Conservation (phyloP, 306 rosid species). For the Cicer judaicum region DNA sequence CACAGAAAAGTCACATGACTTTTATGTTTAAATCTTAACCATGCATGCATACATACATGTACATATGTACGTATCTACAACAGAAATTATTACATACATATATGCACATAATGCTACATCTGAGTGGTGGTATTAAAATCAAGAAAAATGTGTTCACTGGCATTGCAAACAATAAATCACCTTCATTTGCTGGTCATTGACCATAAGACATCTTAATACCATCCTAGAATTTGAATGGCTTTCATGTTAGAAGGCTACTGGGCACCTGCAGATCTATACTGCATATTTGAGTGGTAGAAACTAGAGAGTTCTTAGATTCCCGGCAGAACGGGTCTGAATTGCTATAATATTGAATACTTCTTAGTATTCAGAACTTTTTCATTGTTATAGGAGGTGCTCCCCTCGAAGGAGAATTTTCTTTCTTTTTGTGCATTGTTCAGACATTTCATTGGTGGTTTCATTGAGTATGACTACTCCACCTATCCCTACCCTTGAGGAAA, state of each 20-base stretch:
- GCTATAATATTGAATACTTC: neutral
- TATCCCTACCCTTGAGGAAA: too few species aligned
- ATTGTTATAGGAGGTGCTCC: too few species aligned
- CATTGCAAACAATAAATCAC: slow-evolving; percentile 3
- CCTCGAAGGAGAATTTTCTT: too few species aligned
- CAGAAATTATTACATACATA: neutral
- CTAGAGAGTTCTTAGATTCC: slow-evolving; percentile 28
- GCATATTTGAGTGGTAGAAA: slow-evolving; percentile 16
- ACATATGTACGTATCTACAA: neutral
- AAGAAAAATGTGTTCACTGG: slow-evolving; percentile 12
- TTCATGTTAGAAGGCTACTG: slow-evolving; percentile 4
- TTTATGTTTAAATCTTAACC: neutral
- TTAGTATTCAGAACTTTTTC: neutral
- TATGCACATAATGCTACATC: slow-evolving; percentile 6
- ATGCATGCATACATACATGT: neutral
- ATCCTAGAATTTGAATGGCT: slow-evolving; percentile 12
- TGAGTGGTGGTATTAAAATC: slow-evolving; percentile 2
- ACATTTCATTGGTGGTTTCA: too few species aligned
- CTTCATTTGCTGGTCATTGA: slow-evolving; percentile 11
- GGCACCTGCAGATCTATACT: slow-evolving; percentile 14
- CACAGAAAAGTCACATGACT: neutral
- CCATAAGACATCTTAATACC: slow-evolving; percentile 8
- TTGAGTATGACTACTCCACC: too few species aligned
- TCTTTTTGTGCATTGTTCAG: too few species aligned
- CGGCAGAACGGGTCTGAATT: slow-evolving; percentile 25